phyloP scores from a whole-genome alignment of 2,329 filamentous ascomycete species.

The Zymoseptoria tritici region DNA sequence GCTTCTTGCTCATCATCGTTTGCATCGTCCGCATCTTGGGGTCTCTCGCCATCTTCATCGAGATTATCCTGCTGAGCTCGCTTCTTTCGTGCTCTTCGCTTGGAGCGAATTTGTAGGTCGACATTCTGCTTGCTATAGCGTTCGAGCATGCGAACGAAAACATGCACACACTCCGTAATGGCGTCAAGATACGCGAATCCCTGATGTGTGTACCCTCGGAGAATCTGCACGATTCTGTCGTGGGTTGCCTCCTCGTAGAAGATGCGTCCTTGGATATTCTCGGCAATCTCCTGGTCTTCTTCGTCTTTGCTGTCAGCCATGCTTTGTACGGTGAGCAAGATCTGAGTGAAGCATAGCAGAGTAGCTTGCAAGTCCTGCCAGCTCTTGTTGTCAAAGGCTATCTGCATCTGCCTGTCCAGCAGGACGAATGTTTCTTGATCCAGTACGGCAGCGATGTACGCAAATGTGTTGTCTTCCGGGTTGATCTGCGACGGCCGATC shows the following conservation, averaged over 20 bases:
- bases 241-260: conserved; percentile 97
- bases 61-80: conserved; percentile 44
- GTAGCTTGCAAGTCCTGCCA: conserved; percentile 82
- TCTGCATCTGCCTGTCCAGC: conserved; percentile 74
- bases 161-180: conserved; percentile 81
- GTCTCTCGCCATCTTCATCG: conserved; percentile 27
- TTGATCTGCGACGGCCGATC: conserved; percentile 29
- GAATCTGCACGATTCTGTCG: conserved; percentile 72
- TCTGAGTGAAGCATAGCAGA: conserved; percentile 92
- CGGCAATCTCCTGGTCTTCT: conserved; percentile 95
- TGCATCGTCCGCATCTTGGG: conserved; percentile 50
- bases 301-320: conserved; percentile 79
- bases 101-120: conserved; percentile 85
- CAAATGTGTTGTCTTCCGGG: conserved; percentile 65
- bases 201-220: conserved; percentile 85
- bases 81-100: conserved; percentile 64
- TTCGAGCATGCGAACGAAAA: conserved; percentile 87
- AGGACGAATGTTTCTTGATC: conserved; percentile 94
- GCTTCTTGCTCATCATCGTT: conserved; percentile 65
- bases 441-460: conserved; percentile 78
- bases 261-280: conserved; percentile 93
- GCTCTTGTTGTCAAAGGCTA: conserved; percentile 69
- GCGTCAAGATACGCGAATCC: conserved; percentile 90
- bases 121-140: conserved; percentile 90
- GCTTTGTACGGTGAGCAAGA: conserved; percentile 76